Percentiles rank a stretch among this genome's conserved stretches.
phyloP scores from a whole-genome alignment of 495 filamentous ascomycete genomes.

The Cercophora samala region DNA sequence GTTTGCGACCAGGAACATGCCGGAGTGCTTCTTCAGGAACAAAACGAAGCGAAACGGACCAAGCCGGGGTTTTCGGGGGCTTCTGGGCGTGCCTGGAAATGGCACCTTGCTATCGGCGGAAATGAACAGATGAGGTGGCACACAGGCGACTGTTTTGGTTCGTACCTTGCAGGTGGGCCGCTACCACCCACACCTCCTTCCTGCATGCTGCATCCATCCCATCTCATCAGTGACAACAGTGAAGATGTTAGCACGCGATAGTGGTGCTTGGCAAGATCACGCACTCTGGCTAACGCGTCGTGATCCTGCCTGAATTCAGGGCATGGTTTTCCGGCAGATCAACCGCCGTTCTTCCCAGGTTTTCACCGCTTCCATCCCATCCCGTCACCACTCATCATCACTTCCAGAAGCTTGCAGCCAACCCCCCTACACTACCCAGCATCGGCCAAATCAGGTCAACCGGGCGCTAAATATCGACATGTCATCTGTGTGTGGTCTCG shows the following conservation, averaged over 20 bases:
- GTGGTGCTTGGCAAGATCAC: neutral
- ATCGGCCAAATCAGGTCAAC: neutral
- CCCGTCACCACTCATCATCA: neutral
- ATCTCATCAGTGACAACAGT: neutral
- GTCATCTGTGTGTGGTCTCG: neutral
- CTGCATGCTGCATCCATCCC: neutral
- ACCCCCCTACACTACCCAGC: neutral
- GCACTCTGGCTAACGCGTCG: constrained; percentile 4
- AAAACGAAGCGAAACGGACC: neutral
- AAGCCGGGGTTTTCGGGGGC: neutral
- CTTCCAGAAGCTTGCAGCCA: neutral
- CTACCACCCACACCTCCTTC: neutral
- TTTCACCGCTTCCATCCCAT: neutral
- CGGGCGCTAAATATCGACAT: neutral
- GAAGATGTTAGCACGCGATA: constrained; percentile 5
- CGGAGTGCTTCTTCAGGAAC: neutral
- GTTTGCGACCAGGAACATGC: neutral
- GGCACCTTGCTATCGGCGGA: constrained; percentile 16
- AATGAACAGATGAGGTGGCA: constrained; percentile 19
- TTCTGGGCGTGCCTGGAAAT: constrained; percentile 15
- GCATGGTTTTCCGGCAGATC: constrained; percentile 4
- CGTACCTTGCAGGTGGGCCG: constrained; percentile 14
- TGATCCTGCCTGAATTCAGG: constrained; percentile 3
- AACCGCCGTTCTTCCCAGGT: neutral
- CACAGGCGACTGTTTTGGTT: neutral